Evolutionary conservation across 2,329 filamentous ascomycete genomes (phyloP).

Genomic region (Alternaria rosae): DNA sequence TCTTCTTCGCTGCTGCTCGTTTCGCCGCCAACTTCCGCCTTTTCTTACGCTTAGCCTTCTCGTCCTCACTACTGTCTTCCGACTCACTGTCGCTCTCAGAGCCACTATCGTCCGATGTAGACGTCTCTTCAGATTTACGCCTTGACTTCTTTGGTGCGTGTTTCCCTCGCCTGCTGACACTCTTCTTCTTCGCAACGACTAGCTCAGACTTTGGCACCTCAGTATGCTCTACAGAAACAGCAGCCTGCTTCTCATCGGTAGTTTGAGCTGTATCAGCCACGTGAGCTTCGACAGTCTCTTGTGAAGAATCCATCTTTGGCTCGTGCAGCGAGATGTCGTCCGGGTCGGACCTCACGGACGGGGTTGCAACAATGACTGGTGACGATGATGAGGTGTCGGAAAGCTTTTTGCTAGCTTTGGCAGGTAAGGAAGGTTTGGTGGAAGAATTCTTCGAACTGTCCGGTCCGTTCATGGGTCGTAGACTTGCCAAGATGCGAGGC

Average conservation of each 20-base stretch:
- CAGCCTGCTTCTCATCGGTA: slow-evolving; percentile 6
- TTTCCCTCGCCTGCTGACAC: slow-evolving; percentile 17
- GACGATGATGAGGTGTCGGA: slow-evolving; percentile 34
- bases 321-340: slow-evolving; percentile 23
- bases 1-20: slow-evolving; percentile 23
- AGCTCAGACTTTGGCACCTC: slow-evolving; percentile 18
- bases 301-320: slow-evolving; percentile 22
- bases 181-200: slow-evolving; percentile 15
- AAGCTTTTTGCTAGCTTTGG: slow-evolving; percentile 17
- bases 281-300: slow-evolving; percentile 18
- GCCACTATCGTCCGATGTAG: slow-evolving; percentile 32
- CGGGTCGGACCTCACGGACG: slow-evolving; percentile 30
- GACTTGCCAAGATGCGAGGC: neutral
- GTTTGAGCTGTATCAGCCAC: neutral
- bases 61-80: slow-evolving; percentile 28
- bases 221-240: slow-evolving; percentile 4
- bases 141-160: slow-evolving; percentile 29
- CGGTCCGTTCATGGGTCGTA: slow-evolving; percentile 30
- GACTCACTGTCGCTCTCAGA: slow-evolving; percentile 28
- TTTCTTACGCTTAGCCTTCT: slow-evolving; percentile 33
- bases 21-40: slow-evolving; percentile 22
- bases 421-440: slow-evolving; percentile 11
- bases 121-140: slow-evolving; percentile 23
- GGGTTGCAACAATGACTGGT: slow-evolving; percentile 34
- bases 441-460: slow-evolving; percentile 16